These are phyloP conservation scores for Picea glauca DNA, from an alignment of 75 land plant species.

Conservation along the genomic window DNA sequence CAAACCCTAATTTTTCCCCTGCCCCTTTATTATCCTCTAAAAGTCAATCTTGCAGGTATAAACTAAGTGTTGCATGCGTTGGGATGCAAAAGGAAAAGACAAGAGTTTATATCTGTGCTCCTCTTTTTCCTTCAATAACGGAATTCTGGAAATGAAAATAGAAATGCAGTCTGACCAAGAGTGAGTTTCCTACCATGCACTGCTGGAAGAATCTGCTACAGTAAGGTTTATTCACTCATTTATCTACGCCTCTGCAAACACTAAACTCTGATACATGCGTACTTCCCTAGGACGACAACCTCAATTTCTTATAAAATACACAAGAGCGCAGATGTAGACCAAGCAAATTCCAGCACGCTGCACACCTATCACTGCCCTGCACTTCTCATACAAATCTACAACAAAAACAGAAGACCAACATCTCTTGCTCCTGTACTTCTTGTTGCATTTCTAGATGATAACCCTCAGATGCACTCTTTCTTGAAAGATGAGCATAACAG, in stretches of 20 bases:
- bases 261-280: neutral
- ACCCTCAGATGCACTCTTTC: too few relatives aligned
- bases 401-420: neutral
- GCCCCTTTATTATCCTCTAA: too few relatives aligned
- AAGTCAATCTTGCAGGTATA: neutral
- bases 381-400: neutral
- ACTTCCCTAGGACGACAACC: neutral
- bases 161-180: neutral
- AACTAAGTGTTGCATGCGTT: neutral
- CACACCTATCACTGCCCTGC: neutral
- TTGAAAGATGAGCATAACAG: too few relatives aligned
- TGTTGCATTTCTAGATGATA: too few relatives aligned
- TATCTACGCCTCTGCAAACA: neutral
- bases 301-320: neutral
- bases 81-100: neutral
- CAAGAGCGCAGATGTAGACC: neutral
- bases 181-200: neutral
- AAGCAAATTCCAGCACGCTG: neutral
- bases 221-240: neutral
- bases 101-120: neutral
- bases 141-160: neutral
- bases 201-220: slow-evolving; percentile 1
- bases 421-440: too few relatives aligned
- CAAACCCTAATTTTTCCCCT: neutral
- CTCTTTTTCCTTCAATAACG: neutral